phyloP scores from a whole-genome alignment of 352 stramenopile genomes.

The Phytopythium mirpurense region DNA sequence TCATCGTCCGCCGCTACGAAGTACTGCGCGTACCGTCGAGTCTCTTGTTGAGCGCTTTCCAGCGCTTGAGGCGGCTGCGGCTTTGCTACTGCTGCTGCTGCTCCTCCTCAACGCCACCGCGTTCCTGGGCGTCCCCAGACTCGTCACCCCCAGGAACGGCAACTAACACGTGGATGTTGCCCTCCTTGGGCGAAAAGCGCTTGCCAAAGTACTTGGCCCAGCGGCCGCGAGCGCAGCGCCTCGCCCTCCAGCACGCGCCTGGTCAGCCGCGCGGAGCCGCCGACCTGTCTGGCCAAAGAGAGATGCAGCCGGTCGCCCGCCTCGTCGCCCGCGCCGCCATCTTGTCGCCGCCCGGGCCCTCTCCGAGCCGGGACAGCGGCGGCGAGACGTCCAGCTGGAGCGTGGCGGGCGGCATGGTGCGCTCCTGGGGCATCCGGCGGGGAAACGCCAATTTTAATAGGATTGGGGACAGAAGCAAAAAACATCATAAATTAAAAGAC shows the following conservation, averaged over 20 bases:
- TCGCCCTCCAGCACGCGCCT: not conserved
- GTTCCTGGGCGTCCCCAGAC: no score
- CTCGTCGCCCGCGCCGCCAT: no score
- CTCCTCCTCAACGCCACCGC: no score
- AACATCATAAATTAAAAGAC: no score
- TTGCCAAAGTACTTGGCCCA: not conserved
- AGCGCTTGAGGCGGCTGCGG: not conserved
- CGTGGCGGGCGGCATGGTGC: conserved; percentile 7
- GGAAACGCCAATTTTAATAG: no score
- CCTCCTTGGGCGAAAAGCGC: not conserved
- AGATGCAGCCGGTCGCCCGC: not conserved
- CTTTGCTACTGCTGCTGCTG: no score
- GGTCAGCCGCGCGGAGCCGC: not conserved
- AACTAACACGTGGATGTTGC: not conserved
- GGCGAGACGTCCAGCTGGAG: conserved; percentile 17
- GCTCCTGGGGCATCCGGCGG: conserved; percentile 1
- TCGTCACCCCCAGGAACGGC: not conserved
- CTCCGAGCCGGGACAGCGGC: not conserved
- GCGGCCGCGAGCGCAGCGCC: not conserved
- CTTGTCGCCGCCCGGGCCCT: not conserved
- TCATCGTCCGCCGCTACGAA: not conserved
- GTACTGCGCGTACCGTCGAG: not conserved
- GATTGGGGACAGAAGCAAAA: no score
- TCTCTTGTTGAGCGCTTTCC: not conserved
- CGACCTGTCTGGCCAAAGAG: not conserved